Evolutionary conservation across 1,284 basidiomycete species (phyloP), one percentile per base, ranked within the genome.

Genomic region (Ceratobasidium sp.): DNA sequence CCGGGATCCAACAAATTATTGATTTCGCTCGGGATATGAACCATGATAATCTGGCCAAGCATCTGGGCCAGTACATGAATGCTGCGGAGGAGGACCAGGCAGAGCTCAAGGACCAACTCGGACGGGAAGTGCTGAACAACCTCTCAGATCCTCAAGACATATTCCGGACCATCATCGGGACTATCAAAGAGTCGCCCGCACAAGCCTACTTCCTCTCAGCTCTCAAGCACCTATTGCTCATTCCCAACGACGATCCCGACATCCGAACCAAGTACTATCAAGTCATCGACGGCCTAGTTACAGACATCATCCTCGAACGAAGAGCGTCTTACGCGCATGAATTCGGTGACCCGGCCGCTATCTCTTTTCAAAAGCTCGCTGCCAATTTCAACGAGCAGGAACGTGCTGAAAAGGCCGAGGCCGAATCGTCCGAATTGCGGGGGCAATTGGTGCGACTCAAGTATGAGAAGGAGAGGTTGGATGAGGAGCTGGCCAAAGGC

Each of bases 381-480:
- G 91, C 94, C 5, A 93, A 94, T 81, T 94, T 99, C 83, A 95
- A 95, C 78, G 96, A 98, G 82, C 91, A 95, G 39, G 96, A 99
- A 80, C 89, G 93, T 54, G 88, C 93, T 79, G 92, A 96, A 81
- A 84, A 87, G 39, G 89, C 92, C n/a, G 90, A 95, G 81, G 88
- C 90, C n/a, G 95, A 97, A 77, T 89, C 93, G 23, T 88, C 89
- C 6, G 89, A 90, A 77, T 88, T 91, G 11, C 90, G 93, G 61
- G 86, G 90, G 13, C 86, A 89, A 68, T 89, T 92, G 23, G 85
- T 90, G 11, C 88, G 88, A 51, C 83, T 93, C 39, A 90, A 91
- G 79, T 84, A 91, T 64, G 92, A 91, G 86, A 94, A 91, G 82
- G 92, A 92, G 80, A 84, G 86, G 0, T 85, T 98, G 42, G 91